A percentile compares a stretch with the other conserved stretches of the same genome.
Conservation (phyloP, 805 yeast species). For the Saccharomycopsis fodiens region DNA sequence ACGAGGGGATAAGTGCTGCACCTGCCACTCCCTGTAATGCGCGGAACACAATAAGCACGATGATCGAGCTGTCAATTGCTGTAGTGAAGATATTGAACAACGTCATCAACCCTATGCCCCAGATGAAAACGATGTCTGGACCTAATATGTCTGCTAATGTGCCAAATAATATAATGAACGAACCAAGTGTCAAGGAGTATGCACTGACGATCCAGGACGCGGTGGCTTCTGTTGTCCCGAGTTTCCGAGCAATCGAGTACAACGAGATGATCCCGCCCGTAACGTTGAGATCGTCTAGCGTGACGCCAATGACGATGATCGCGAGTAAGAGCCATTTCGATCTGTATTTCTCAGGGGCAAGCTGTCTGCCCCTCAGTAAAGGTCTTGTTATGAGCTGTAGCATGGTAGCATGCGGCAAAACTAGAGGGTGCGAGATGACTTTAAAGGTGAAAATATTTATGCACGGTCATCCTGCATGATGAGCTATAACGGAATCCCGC, state of each 20-base stretch:
- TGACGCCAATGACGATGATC: conserved; percentile 17
- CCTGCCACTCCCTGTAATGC: conserved; percentile 41
- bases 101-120: not conserved
- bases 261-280: conserved; percentile 24
- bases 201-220: conserved; percentile 37
- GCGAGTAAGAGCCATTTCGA: not conserved
- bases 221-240: conserved; percentile 30
- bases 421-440: too few species aligned
- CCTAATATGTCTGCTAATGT: conserved; percentile 32
- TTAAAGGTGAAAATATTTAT: not conserved
- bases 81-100: not conserved
- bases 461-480: not conserved
- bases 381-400: too few species aligned
- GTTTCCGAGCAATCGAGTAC: conserved; percentile 30
- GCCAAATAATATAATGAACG: conserved; percentile 37
- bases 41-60: conserved; percentile 36
- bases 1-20: conserved; percentile 33
- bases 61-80: conserved; percentile 25
- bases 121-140: conserved; percentile 14
- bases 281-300: conserved; percentile 26
- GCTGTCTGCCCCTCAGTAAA: not conserved
- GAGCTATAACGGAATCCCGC: not conserved
- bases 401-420: too few species aligned
- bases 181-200: conserved; percentile 37
- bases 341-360: not conserved